phyloP scores from a whole-genome alignment of 208 protist genomes.

The Trypanosoma theileri region DNA sequence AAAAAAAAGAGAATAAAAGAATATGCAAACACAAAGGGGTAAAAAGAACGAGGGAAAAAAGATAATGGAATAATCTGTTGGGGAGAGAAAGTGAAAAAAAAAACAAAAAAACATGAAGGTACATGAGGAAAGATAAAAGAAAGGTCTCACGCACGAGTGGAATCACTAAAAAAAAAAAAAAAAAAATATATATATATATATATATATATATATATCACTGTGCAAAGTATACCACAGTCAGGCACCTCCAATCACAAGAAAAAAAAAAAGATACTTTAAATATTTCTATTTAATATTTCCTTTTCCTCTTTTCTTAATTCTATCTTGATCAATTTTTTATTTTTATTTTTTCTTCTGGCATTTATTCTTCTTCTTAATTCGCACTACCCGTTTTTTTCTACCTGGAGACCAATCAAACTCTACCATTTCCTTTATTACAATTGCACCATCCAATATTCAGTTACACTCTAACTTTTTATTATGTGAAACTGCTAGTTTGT shows the following conservation, averaged over 20 bases:
- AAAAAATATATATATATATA: constrained; percentile 23
- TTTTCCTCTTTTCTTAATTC: background rate
- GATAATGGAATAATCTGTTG: constrained; percentile 4
- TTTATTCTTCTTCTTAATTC: background rate
- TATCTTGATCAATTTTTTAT: background rate
- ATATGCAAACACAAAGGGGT: constrained; percentile 5
- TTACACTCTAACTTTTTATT: background rate
- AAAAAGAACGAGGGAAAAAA: background rate
- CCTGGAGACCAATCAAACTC: background rate
- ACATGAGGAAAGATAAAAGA: constrained; percentile 10
- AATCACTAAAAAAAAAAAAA: constrained; percentile 7
- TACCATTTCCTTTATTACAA: background rate
- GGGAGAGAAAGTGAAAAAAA: background rate
- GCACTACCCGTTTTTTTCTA: too few relatives aligned
- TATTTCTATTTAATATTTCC: background rate
- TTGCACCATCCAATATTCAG: background rate
- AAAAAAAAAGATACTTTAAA: background rate
- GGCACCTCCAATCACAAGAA: background rate
- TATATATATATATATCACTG: constrained; percentile 8
- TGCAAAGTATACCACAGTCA: background rate
- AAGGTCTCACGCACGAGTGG: background rate
- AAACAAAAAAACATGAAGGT: constrained; percentile 15
- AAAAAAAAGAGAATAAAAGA: constrained; percentile 12
- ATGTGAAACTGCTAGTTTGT: too few relatives aligned
- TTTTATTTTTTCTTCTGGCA: background rate